A percentile compares a stretch with the other conserved stretches of the same genome.
These are phyloP conservation scores for Nemania abortiva DNA, from an alignment of 2,329 filamentous ascomycete species.

Conservation along the genomic window DNA sequence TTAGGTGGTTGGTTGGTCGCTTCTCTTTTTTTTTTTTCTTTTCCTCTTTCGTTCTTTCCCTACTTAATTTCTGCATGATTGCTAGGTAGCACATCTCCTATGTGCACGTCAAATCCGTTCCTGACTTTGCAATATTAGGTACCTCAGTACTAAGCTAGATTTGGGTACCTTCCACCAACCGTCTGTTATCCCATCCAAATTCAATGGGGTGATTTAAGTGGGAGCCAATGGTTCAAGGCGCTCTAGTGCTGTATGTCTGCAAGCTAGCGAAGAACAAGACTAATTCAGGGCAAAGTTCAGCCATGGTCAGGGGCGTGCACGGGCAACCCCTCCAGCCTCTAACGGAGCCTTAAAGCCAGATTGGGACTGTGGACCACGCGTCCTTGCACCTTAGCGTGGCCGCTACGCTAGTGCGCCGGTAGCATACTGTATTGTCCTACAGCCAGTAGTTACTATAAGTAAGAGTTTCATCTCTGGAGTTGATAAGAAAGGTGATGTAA, in stretches of 20 bases:
- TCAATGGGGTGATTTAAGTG: slow-evolving; percentile 34
- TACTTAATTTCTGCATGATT: not conserved
- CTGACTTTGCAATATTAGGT: slow-evolving; percentile 6
- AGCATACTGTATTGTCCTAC: not conserved
- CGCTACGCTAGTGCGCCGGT: not conserved
- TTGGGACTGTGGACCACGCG: slow-evolving; percentile 16
- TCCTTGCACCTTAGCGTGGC: not conserved
- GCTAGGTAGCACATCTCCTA: not conserved
- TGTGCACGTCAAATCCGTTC: slow-evolving; percentile 29
- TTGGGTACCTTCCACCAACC: slow-evolving; percentile 18
- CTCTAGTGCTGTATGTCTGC: slow-evolving; percentile 5
- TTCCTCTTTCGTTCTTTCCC: not conserved
- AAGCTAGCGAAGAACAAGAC: slow-evolving; percentile 16
- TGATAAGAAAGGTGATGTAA: too few relatives aligned
- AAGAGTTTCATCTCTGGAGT: not conserved
- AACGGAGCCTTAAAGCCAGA: slow-evolving; percentile 16
- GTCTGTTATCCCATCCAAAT: slow-evolving; percentile 29
- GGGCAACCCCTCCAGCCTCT: slow-evolving; percentile 18
- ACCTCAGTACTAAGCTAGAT: slow-evolving; percentile 18
- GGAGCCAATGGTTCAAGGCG: slow-evolving; percentile 29
- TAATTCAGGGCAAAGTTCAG: slow-evolving; percentile 22
- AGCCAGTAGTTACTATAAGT: not conserved
- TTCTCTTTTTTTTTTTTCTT: slow-evolving; percentile 23
- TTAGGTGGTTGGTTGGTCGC: slow-evolving; percentile 18
- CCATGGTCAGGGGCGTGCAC: slow-evolving; percentile 18